Percentiles rank a stretch among this genome's conserved stretches.
Conservation (phyloP, 108 stramenopile species). For the Asterionellopsis glacialis region DNA sequence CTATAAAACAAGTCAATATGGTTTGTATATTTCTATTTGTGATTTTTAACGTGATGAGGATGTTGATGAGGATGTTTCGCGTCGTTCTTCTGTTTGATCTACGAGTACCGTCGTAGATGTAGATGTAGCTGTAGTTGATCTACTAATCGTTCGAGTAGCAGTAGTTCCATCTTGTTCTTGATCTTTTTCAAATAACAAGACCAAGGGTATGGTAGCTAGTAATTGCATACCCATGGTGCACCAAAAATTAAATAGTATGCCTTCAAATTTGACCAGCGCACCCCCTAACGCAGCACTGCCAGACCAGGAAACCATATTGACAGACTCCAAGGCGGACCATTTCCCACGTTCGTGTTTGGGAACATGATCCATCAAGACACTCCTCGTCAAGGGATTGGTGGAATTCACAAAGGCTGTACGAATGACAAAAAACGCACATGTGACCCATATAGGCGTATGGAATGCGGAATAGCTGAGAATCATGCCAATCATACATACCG, state of each 20-base stretch:
- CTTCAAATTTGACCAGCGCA: constrained; percentile 25
- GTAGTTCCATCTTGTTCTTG: neutral
- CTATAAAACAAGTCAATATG: no score
- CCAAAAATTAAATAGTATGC: constrained; percentile 34
- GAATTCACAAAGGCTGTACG: constrained; percentile 49
- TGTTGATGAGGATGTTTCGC: no score
- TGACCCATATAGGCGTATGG: constrained; percentile 13
- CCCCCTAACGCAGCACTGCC: constrained; percentile 42
- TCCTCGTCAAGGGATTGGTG: constrained; percentile 39
- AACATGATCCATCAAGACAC: constrained; percentile 44
- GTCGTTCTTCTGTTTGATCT: no score
- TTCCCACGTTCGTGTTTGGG: constrained; percentile 35
- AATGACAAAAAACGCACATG: constrained; percentile 30
- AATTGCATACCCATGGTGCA: constrained; percentile 40
- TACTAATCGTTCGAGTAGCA: no score
- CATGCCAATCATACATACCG: constrained; percentile 30
- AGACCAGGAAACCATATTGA: constrained; percentile 48
- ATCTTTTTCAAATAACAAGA: constrained; percentile 12
- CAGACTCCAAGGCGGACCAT: constrained; percentile 47
- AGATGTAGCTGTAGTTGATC: no score
- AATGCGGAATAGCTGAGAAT: constrained; percentile 8
- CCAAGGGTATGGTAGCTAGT: constrained; percentile 24
- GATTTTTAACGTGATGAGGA: no score
- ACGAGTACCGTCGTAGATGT: no score
- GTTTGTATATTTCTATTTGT: no score